These are phyloP conservation scores for Rhizoclosmatium globosum DNA, from an alignment of 192 early-diverging fungal genomes.

Conservation along the genomic window DNA sequence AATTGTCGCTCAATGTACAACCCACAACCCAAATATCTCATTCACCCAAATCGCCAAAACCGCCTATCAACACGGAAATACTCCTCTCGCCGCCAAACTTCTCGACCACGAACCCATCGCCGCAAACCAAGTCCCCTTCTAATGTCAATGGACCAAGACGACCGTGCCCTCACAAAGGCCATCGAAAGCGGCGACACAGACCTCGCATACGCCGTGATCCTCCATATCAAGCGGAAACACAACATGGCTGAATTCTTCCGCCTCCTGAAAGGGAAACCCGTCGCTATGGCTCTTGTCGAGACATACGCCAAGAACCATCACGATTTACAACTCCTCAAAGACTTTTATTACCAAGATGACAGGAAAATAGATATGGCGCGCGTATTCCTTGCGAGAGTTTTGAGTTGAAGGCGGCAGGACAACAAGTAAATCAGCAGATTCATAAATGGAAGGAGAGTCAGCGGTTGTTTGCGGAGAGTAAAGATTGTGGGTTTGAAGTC, in stretches of 20 bases:
- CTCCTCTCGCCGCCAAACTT: constrained; percentile 85
- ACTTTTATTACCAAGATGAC: constrained; percentile 99
- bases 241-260: constrained; percentile 91
- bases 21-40: constrained; percentile 76
- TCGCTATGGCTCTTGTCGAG: constrained; percentile 89
- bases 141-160: constrained; percentile 92
- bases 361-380: constrained; percentile 70
- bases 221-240: constrained; percentile 89
- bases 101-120: constrained; percentile 95
- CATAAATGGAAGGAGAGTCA: constrained; percentile 75
- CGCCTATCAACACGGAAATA: constrained; percentile 84
- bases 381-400: constrained; percentile 50
- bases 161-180: constrained; percentile 85
- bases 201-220: constrained; percentile 90
- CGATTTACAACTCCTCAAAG: constrained; percentile 78
- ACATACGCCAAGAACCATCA: constrained; percentile 77
- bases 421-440: constrained; percentile 66
- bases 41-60: constrained; percentile 93
- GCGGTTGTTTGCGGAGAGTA: constrained; percentile 80
- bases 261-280: constrained; percentile 70
- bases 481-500: constrained; percentile 73
- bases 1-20: constrained; percentile 79
- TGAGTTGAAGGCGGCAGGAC: not conserved
- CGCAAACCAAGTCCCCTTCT: constrained; percentile 92
- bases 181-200: constrained; percentile 96